Conservation (phyloP, 176 grass and related monocot species). For the bread wheat (Triticum aestivum) region DNA sequence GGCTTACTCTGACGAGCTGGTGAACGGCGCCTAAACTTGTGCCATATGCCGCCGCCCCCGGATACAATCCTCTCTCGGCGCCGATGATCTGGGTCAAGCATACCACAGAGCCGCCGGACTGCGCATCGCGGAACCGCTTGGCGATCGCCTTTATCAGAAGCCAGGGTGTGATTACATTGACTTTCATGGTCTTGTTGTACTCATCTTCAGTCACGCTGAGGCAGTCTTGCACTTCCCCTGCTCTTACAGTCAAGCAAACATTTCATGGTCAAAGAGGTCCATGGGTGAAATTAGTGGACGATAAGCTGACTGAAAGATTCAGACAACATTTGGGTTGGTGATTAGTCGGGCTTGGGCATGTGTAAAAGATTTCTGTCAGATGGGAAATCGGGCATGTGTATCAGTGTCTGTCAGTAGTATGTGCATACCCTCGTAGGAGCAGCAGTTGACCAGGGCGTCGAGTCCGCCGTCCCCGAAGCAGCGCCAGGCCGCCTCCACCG, state of each 20-base stretch:
- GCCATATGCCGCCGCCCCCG: slow-evolving; percentile 72
- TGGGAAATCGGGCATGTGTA: too few species aligned
- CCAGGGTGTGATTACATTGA: slow-evolving; percentile 77
- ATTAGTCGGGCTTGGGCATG: background rate
- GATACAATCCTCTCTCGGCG: slow-evolving; percentile 86
- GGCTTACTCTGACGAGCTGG: slow-evolving; percentile 78
- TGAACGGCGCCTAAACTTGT: slow-evolving; percentile 79
- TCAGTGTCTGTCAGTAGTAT: too few species aligned
- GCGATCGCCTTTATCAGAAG: slow-evolving; percentile 66
- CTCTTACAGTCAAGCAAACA: background rate
- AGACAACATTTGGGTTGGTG: background rate
- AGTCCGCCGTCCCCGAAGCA: slow-evolving; percentile 42
- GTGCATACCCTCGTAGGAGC: slow-evolving; percentile 65
- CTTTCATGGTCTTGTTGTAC: slow-evolving; percentile 61
- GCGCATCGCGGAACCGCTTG: slow-evolving; percentile 50
- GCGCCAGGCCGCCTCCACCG: slow-evolving; percentile 59
- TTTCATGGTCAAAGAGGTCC: background rate
- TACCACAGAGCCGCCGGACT: slow-evolving; percentile 59
- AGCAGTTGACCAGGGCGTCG: slow-evolving; percentile 74
- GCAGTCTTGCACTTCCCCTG: slow-evolving; percentile 72
- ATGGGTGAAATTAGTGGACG: background rate
- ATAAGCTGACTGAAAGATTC: background rate
- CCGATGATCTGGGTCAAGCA: slow-evolving; percentile 91
- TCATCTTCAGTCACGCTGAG: slow-evolving; percentile 66
- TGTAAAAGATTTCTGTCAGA: too few species aligned